A percentile compares a stretch with the other conserved stretches of the same genome.
phyloP scores from a whole-genome alignment of 352 stramenopile genomes.

The Stramenopiles sp. region DNA sequence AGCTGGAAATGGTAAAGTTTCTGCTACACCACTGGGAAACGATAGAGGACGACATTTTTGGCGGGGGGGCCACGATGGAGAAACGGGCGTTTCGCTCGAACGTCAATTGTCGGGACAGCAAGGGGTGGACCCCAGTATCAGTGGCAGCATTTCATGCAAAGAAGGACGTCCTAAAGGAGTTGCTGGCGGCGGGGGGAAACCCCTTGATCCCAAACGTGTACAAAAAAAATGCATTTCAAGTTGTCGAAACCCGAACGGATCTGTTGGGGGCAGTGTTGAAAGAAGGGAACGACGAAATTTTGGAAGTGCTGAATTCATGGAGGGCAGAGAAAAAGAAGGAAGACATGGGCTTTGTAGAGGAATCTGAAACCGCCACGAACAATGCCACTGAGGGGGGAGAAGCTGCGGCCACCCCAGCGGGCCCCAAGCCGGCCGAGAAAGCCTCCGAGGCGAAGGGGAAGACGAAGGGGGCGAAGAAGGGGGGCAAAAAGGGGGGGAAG shows the following conservation, averaged over 20 bases:
- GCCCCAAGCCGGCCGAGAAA: neutral
- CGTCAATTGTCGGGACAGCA: slow-evolving; percentile 3
- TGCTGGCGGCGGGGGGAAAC: neutral
- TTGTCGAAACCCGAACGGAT: neutral
- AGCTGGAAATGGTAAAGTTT: neutral
- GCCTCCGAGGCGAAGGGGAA: neutral
- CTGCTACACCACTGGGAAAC: neutral
- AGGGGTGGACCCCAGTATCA: slow-evolving; percentile 6
- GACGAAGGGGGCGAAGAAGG: neutral
- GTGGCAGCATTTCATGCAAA: neutral
- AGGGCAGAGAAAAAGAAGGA: slow-evolving; percentile 6
- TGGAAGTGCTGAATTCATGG: neutral
- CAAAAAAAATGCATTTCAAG: slow-evolving; percentile 10
- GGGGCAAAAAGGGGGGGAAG: neutral
- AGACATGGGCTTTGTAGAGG: slow-evolving; percentile 1
- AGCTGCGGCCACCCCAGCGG: neutral
- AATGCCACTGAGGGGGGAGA: neutral
- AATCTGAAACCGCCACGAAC: neutral
- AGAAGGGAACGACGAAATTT: slow-evolving; percentile 4
- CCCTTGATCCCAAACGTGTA: slow-evolving; percentile 10
- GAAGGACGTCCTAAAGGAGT: neutral
- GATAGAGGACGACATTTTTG: neutral
- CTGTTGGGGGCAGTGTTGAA: slow-evolving; percentile 1
- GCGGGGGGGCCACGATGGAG: neutral
- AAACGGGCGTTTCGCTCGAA: neutral